These are phyloP conservation scores for Actinidia chinensis DNA, from an alignment of 179 eudicot species.

Conservation along the genomic window DNA sequence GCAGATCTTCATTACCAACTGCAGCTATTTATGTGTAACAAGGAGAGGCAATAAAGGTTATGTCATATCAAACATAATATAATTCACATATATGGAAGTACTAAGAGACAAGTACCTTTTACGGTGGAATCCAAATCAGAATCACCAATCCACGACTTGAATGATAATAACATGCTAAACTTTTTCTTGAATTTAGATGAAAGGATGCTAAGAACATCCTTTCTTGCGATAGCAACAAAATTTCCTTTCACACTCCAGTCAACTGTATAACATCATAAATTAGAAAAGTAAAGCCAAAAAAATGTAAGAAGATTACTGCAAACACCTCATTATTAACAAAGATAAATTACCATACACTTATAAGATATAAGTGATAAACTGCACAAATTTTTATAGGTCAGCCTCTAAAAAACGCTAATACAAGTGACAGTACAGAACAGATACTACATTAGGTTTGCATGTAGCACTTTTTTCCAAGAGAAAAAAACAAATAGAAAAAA, in stretches of 20 bases:
- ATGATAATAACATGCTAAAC: slow-evolving; percentile 46
- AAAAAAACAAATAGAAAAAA: no score
- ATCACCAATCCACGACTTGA: slow-evolving; percentile 54
- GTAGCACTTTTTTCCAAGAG: neutral
- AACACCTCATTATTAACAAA: neutral
- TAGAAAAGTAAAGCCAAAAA: slow-evolving; percentile 10
- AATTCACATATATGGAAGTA: neutral
- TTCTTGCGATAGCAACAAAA: slow-evolving; percentile 64
- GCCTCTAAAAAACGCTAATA: neutral
- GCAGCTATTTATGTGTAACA: neutral
- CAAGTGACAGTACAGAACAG: neutral
- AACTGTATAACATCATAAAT: slow-evolving; percentile 44
- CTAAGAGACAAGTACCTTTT: slow-evolving; percentile 47
- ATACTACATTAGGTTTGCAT: neutral
- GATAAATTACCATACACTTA: neutral
- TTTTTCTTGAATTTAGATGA: slow-evolving; percentile 60
- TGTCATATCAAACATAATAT: neutral
- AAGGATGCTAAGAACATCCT: slow-evolving; percentile 52
- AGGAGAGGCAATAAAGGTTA: neutral
- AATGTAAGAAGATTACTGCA: neutral
- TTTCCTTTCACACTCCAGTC: slow-evolving; percentile 70
- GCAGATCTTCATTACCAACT: neutral
- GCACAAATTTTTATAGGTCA: neutral
- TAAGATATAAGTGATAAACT: neutral
- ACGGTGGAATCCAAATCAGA: slow-evolving; percentile 33